A percentile compares a stretch with the other conserved stretches of the same genome.
These are phyloP conservation scores for Tagetes patula DNA, from an alignment of 129 eudicot genomes.

Conservation along the genomic window DNA sequence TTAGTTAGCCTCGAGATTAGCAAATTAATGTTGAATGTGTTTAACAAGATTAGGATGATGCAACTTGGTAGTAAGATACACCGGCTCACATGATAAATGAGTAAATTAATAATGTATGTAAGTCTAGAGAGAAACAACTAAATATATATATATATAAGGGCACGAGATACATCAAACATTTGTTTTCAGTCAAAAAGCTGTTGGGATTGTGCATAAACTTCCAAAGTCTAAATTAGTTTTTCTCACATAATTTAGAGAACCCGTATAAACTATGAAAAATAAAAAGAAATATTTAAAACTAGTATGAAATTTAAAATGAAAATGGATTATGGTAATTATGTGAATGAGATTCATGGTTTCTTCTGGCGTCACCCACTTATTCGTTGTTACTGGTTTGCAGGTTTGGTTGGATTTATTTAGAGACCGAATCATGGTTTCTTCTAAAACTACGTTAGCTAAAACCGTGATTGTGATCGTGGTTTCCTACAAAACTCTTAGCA, in stretches of 20 bases:
- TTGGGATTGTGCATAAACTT: conserved; percentile 11
- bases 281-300: background rate
- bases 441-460: too few relatives aligned
- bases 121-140: background rate
- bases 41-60: background rate
- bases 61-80: conserved; percentile 24
- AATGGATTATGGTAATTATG: too few relatives aligned
- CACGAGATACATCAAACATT: conserved; percentile 1
- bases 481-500: too few relatives aligned
- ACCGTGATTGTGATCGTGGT: too few relatives aligned
- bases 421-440: too few relatives aligned
- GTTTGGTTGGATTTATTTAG: too few relatives aligned
- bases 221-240: background rate
- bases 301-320: too few relatives aligned
- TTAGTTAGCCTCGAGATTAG: conserved; percentile 2
- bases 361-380: too few relatives aligned
- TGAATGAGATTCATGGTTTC: too few relatives aligned
- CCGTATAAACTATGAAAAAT: background rate
- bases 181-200: background rate
- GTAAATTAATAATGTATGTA: background rate
- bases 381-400: too few relatives aligned
- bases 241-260: background rate
- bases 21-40: background rate
- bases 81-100: conserved; percentile 18
- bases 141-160: background rate